Base-by-base conservation (phyloP, 805 yeast genomes). In the Lachancea nothofagi region DNA sequence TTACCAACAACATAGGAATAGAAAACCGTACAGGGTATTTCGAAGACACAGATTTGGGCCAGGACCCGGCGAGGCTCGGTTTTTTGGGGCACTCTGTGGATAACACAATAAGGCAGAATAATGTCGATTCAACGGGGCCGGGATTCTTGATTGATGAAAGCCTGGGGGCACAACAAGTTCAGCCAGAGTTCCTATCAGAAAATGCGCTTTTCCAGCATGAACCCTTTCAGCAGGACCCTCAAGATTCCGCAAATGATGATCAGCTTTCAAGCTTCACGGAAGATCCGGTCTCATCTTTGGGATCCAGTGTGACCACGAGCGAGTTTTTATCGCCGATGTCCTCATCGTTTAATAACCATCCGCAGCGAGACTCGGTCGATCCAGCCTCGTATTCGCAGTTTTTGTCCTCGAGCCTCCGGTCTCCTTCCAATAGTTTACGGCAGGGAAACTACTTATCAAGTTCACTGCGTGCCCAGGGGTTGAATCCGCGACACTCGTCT, bases 391-490 rank as follows among this genome's bases (percentile, higher is more conserved):
- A 37, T 7, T 37, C 51, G 14, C 43, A 47, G 20, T 45, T 44
- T 33, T 25, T 47, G 35, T 51, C 54, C 7, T 47, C 56, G 13
- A 44, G 45, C 20, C 41, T 59, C 18, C 48, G 60, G 28, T 59
- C 64, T 1, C 62, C 62, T 13, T 59, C 66, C 2, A 61, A 64
- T 10, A 50, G 63, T 17, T 54, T 57, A 45, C 48, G 61, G 49
- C 50, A 53, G n/a, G 54, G 55, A 9, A 52, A 49, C 21, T 55
- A 53, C 30, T 31, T 58, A 12, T 53, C 64, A 12, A 45, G 55
- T 7, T 59, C 64, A 1, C 37, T 57, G 30, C 50, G 62, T 33
- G 54, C 51, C 42, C 45, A 25, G 40, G 57, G 7, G 55, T 56
- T 62, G 21, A 49, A 50, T n/a, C 50, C 65, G 17, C 55, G 65